Percentiles rank a stretch among this genome's conserved stretches.
Conservation (phyloP, 2,329 filamentous ascomycete genomes). For the Trichoderma sp. region DNA sequence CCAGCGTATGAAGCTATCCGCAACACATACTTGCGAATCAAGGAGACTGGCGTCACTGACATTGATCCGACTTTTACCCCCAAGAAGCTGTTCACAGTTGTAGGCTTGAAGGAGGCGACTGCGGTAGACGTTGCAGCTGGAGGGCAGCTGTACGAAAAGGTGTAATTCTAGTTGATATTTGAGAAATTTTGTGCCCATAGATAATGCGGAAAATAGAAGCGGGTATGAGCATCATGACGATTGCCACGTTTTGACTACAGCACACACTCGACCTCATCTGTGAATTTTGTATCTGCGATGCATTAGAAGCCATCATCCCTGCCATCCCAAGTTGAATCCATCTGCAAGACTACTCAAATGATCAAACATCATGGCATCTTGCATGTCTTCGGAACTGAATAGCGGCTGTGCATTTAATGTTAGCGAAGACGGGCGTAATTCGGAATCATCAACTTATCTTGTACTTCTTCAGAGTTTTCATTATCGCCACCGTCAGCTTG, state of each 20-base stretch:
- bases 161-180: not conserved
- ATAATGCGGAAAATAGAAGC: not conserved
- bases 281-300: not conserved
- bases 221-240: not conserved
- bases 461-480: not conserved
- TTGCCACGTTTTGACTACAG: not conserved
- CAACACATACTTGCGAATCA: conserved; percentile 40
- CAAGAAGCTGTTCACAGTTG: conserved; percentile 49
- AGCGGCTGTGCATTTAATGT: not conserved
- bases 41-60: conserved; percentile 38
- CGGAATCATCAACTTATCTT: not conserved
- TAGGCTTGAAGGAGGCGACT: conserved; percentile 50
- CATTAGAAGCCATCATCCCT: not conserved
- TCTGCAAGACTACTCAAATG: conserved; percentile 7
- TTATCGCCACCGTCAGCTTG: not conserved
- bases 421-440: not conserved
- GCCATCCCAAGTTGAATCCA: conserved; percentile 9
- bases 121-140: conserved; percentile 42
- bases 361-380: conserved; percentile 15
- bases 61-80: conserved; percentile 46
- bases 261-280: not conserved
- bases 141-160: conserved; percentile 18
- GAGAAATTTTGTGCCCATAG: not conserved
- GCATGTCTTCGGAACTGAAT: conserved; percentile 5
- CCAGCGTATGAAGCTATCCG: conserved; percentile 46